A percentile compares a stretch with the other conserved stretches of the same genome.
Conservation (phyloP, 345 rosid species). For the Toxicodendron radicans region DNA sequence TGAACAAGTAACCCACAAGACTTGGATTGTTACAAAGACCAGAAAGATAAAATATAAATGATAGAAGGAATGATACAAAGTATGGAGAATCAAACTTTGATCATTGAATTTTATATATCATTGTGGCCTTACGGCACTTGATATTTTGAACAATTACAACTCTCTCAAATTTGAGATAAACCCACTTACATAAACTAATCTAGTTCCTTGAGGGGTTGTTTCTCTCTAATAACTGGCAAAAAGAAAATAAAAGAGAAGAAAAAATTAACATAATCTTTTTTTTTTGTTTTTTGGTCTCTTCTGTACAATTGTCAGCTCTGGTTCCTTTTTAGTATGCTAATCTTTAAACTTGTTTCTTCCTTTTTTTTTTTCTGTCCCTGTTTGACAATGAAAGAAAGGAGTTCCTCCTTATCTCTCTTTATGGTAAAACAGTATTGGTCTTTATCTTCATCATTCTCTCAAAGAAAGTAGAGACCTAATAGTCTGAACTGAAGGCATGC, state of each 20-base stretch:
- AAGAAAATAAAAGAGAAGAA: too few species aligned
- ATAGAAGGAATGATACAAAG: not conserved
- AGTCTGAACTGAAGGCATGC: not conserved
- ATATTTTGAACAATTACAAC: not conserved
- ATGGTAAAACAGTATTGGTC: too few species aligned
- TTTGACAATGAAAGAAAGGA: not conserved
- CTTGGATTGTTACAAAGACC: too few species aligned
- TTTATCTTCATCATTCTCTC: not conserved
- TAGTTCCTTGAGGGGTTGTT: not conserved
- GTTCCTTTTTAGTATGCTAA: slow-evolving; percentile 2
- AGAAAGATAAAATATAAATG: not conserved
- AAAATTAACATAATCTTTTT: slow-evolving; percentile 9
- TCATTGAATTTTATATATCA: not conserved
- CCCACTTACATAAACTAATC: slow-evolving; percentile 1
- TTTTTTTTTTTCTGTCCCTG: not conserved
- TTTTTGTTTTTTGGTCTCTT: not conserved
- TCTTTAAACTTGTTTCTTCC: not conserved
- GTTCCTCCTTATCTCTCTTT: not conserved
- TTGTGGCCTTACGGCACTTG: slow-evolving; percentile 31
- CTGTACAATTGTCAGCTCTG: slow-evolving; percentile 29
- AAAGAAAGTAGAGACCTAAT: not conserved
- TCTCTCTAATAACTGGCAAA: slow-evolving; percentile 1
- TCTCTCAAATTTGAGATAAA: slow-evolving; percentile 1
- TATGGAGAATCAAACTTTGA: not conserved
- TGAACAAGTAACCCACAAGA: not conserved